Evolutionary conservation across 441 rosid species (phyloP).

Genomic region (Pelargonium hybrid): DNA sequence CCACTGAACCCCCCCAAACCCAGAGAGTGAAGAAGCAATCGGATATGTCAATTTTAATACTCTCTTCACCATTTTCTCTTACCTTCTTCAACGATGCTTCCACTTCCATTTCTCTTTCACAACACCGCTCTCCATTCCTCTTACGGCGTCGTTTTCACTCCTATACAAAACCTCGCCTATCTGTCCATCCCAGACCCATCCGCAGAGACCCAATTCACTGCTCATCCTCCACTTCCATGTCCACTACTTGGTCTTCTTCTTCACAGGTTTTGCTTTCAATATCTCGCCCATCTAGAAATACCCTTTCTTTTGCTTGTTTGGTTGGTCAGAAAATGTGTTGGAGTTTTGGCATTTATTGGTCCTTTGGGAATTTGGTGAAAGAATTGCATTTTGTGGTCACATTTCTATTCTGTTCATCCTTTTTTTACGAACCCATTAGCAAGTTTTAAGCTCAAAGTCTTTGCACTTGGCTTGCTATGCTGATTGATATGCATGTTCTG

Average conservation of each 20-base stretch:
- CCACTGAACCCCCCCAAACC: background rate
- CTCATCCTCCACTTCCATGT: slow-evolving; percentile 36
- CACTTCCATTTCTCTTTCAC: slow-evolving; percentile 6
- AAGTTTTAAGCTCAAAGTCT: too few relatives aligned
- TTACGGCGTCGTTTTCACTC: slow-evolving; percentile 15
- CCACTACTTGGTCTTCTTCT: slow-evolving; percentile 25
- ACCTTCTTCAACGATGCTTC: background rate
- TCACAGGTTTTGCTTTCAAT: slow-evolving; percentile 28
- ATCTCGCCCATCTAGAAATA: background rate
- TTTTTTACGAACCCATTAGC: background rate
- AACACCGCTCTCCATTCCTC: background rate
- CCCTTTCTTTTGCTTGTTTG: background rate
- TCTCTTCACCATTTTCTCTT: slow-evolving; percentile 6
- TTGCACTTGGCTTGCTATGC: background rate
- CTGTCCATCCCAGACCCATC: slow-evolving; percentile 9
- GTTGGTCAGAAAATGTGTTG: slow-evolving; percentile 1
- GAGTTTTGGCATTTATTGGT: background rate
- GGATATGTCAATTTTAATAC: slow-evolving; percentile 15
- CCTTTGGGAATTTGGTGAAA: background rate
- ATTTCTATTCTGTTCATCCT: background rate
- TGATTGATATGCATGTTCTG: background rate
- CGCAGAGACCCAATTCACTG: slow-evolving; percentile 19
- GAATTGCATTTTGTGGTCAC: background rate
- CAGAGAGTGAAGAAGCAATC: background rate
- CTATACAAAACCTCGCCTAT: slow-evolving; percentile 11